Base-by-base conservation (phyloP, 495 filamentous ascomycete genomes). In the Aspergillus campestris region DNA sequence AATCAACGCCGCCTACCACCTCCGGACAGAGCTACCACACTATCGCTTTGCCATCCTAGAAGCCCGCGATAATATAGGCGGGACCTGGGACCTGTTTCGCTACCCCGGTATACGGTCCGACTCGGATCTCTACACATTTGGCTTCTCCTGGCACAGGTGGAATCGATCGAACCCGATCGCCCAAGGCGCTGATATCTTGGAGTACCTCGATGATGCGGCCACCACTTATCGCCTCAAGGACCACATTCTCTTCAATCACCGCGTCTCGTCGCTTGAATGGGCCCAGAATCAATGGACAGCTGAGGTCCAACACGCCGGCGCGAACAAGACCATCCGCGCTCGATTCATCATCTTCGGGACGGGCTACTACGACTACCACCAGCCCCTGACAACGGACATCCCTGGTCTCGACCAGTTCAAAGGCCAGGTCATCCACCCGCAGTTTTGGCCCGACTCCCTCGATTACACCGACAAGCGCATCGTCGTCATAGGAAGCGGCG, bases 101-200 rank as follows among this genome's bases (percentile, higher is more conserved):
- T 82, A 79, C 38, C 77, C 78, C 9, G 77, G 78, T 10, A 62
- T 74, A 24, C 70, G 75, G 38, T 73, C 72, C 35, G 77, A 80
- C 61, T 74, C 71, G 9, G 66, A 77, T 52, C 61, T 82, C 40
- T 65, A 69, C 43, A 64, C 75, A 7, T 81, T 80, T 43, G 77
- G 77, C 39, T 78, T 82, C 46, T 51, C 71, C 14, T 84, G 79
- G 78, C 55, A 70, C 11, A 76, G 77, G 6, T 86, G 81, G 80
- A 64, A 65, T 0, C 59, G 69, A 28, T 45, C 56, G 1, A 67
- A 65, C 8, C 64, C 71, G 13, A 80, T 86, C 44, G 80, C 73
- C 2, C 53, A 71, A 12, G 83, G 67, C 0, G 49, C 50, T 0
- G 58, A 58, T 6, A 83, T 86, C 52, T 51, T 54, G 38, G 53